Conservation (phyloP, 2,329 filamentous ascomycete genomes). For the Escovopsis weberi region DNA sequence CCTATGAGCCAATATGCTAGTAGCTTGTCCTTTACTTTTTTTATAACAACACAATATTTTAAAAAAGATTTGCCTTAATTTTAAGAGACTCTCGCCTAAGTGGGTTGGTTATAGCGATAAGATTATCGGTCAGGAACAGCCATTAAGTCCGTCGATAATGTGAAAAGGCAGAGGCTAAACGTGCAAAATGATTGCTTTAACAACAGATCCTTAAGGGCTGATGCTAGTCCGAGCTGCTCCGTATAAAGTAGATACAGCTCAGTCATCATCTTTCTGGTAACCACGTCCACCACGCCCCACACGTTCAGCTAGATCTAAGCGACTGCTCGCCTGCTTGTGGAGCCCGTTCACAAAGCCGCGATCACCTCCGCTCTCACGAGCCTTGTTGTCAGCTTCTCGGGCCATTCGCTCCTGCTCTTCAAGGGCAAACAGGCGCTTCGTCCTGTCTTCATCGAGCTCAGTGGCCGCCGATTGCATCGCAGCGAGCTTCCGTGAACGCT, state of each 20-base stretch:
- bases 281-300: slow-evolving; percentile 34
- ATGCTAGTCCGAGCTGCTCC: no score
- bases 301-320: slow-evolving; percentile 36
- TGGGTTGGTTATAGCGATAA: no score
- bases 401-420: slow-evolving; percentile 50
- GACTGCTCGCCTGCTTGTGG: slow-evolving; percentile 39
- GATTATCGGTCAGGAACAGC: no score
- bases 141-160: no score
- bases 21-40: no score
- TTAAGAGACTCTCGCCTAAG: no score
- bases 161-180: no score
- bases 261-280: slow-evolving; percentile 28
- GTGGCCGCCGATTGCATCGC: slow-evolving; percentile 60
- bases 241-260: neutral
- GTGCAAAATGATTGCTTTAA: no score
- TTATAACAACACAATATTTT: no score
- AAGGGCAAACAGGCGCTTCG: slow-evolving; percentile 50
- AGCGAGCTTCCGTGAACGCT: slow-evolving; percentile 51
- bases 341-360: slow-evolving; percentile 50
- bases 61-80: no score
- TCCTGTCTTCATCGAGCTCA: slow-evolving; percentile 56
- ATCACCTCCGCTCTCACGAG: slow-evolving; percentile 47
- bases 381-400: slow-evolving; percentile 51
- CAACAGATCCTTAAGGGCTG: no score
- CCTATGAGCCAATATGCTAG: no score